Evolutionary conservation across 1,284 basidiomycete species (phyloP), one percentile per base, ranked within the genome.

Genomic region (Limonomyces culmigenus): DNA sequence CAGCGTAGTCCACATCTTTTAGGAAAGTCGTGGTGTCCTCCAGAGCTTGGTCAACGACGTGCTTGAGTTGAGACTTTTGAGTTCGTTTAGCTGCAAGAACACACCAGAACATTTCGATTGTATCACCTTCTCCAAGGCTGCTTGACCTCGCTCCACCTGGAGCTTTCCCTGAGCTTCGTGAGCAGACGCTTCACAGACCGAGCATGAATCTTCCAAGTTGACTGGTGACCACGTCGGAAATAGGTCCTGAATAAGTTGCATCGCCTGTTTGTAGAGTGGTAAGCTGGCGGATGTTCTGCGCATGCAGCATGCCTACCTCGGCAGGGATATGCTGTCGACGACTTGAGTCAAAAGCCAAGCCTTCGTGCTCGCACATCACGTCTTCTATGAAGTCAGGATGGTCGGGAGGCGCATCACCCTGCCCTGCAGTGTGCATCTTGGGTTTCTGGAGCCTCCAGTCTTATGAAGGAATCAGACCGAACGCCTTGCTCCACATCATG

Each of bases 91-190:
- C n/a, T n/a, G n/a, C n/a, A n/a, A n/a, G n/a, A n/a, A n/a, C n/a
- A n/a, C n/a, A n/a, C n/a, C n/a, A n/a, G n/a, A n/a, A n/a, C n/a
- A n/a, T n/a, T n/a, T n/a, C n/a, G n/a, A n/a, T n/a, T n/a, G n/a
- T n/a, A n/a, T n/a, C n/a, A 76, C 83, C 70, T 80, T 85, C 54
- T 86, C 81, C 18, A 74, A 70, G 46, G 79, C 75, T 10, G 73
- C 74, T 38, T 60, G 63, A 48, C 60, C 70, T 34, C 71, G 69
- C 34, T 63, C 43, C n/a, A n/a, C n/a, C n/a, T 45, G 70, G 70
- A 27, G 63, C 60, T 45, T 67, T 73, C 42, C 67, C 68, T 46
- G 69, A 68, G 44, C 63, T 70, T 5, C 67, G 72, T 11, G 58
- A 60, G 36, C 70, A 62, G n/a, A 70, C 52, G 15, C 56, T 51